Percentiles rank a stretch among this genome's conserved stretches.
These are phyloP conservation scores for Astragalus membranaceus DNA, from an alignment of 306 rosid species.

Conservation along the genomic window DNA sequence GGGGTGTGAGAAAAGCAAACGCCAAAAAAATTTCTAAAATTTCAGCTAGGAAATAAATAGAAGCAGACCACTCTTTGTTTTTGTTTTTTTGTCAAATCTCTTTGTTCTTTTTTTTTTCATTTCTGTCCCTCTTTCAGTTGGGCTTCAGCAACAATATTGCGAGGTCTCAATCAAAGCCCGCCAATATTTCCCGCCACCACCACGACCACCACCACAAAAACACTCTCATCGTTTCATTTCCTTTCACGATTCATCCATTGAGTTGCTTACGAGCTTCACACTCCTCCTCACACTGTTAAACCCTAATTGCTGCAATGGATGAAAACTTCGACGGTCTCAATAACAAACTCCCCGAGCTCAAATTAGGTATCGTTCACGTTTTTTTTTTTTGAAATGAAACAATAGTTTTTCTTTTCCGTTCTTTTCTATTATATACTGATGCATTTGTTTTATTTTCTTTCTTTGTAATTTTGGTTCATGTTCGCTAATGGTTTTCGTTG, in stretches of 20 bases:
- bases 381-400: not conserved
- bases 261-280: not conserved
- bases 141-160: not conserved
- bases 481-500: slow-evolving; percentile 1
- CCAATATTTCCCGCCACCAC: slow-evolving; percentile 62
- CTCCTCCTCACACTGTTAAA: not conserved
- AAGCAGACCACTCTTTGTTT: too few relatives aligned
- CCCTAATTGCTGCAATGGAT: slow-evolving; percentile 51
- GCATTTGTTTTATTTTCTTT: not conserved
- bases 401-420: not conserved
- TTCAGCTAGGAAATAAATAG: too few relatives aligned
- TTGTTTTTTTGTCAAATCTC: too few relatives aligned
- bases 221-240: not conserved
- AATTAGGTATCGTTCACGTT: slow-evolving; percentile 44
- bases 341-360: slow-evolving; percentile 87
- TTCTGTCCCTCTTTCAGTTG: too few relatives aligned
- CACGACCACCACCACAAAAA: slow-evolving; percentile 24
- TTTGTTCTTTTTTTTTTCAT: not conserved
- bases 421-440: not conserved
- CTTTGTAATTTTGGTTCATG: not conserved
- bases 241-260: not conserved
- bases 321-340: slow-evolving; percentile 46
- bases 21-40: too few relatives aligned
- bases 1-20: too few relatives aligned
- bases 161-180: slow-evolving; percentile 25